Conservation (phyloP, 1,139 yeast genomes). For the Meyerozyma sp. region DNA sequence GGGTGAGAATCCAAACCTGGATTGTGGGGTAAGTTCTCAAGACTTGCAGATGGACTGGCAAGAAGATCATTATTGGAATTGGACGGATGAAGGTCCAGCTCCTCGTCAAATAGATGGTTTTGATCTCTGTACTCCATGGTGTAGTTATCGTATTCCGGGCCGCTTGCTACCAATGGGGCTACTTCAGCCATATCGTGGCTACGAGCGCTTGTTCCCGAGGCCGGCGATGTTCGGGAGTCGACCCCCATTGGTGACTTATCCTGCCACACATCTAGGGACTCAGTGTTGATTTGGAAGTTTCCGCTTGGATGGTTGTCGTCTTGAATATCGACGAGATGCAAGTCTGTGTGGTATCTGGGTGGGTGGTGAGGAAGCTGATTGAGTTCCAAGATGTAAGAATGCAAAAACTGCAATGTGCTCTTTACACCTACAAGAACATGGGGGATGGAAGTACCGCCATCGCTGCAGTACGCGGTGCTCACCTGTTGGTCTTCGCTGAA, state of each 20-base stretch:
- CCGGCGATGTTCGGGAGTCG: not conserved
- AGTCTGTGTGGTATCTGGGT: not conserved
- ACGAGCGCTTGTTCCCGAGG: not conserved
- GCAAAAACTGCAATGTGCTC: constrained; percentile 47
- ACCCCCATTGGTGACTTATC: not conserved
- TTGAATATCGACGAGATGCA: not conserved
- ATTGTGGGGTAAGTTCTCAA: constrained; percentile 12
- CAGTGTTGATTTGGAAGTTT: not conserved
- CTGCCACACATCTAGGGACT: not conserved
- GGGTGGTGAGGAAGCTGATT: constrained; percentile 8
- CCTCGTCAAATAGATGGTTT: not conserved
- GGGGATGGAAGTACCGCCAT: constrained; percentile 45
- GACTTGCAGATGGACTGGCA: constrained; percentile 15
- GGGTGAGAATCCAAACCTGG: not conserved
- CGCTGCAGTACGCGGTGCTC: constrained; percentile 56
- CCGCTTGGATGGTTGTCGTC: not conserved
- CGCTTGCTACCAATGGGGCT: not conserved
- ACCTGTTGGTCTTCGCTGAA: constrained; percentile 81
- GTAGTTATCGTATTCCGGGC: not conserved
- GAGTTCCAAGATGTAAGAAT: constrained; percentile 47
- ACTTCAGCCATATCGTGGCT: not conserved
- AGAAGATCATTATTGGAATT: constrained; percentile 6
- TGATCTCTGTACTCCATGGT: not conserved
- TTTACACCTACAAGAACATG: constrained; percentile 53
- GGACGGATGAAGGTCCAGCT: not conserved